Percentiles rank a stretch among this genome's conserved stretches.
phyloP scores from a whole-genome alignment of 805 yeast genomes.

The Komagataella populi region DNA sequence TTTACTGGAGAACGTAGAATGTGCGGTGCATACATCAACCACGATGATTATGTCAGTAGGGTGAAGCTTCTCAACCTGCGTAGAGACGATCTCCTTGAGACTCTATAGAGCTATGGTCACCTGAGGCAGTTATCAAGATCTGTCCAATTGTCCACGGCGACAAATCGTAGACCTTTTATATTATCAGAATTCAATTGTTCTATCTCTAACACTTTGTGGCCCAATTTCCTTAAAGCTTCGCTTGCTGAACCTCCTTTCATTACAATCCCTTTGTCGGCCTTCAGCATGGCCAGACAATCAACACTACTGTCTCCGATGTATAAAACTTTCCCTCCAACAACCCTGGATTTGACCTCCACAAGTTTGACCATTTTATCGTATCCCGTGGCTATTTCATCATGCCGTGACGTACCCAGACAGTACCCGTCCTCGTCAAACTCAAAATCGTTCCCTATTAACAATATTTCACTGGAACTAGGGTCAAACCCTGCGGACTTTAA shows the following conservation, averaged over 20 bases:
- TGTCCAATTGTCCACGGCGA: slow-evolving; percentile 1
- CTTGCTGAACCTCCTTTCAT: slow-evolving; percentile 25
- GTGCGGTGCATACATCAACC: slow-evolving; percentile 61
- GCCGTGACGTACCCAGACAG: slow-evolving; percentile 13
- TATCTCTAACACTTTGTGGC: slow-evolving; percentile 4
- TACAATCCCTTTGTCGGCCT: slow-evolving; percentile 31
- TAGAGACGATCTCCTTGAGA: slow-evolving; percentile 28
- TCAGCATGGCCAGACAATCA: slow-evolving; percentile 36
- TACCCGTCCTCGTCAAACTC: slow-evolving; percentile 16
- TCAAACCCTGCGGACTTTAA: slow-evolving; percentile 11
- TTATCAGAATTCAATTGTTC: background rate
- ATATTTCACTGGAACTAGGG: slow-evolving; percentile 7
- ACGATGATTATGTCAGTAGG: slow-evolving; percentile 48
- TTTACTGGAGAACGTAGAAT: slow-evolving; percentile 55
- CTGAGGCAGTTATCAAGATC: background rate
- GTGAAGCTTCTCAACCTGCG: slow-evolving; percentile 33
- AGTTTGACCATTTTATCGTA: slow-evolving; percentile 12
- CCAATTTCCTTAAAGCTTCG: slow-evolving; percentile 11
- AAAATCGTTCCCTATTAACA: slow-evolving; percentile 38
- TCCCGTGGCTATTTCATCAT: slow-evolving; percentile 12
- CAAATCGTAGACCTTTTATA: background rate
- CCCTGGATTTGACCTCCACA: slow-evolving; percentile 10
- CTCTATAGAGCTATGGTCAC: slow-evolving; percentile 3
- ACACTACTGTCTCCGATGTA: slow-evolving; percentile 56
- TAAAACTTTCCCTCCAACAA: slow-evolving; percentile 12